These are phyloP conservation scores for Cutaneotrichosporon sp. DNA, from an alignment of 1,284 basidiomycete genomes.

Conservation along the genomic window DNA sequence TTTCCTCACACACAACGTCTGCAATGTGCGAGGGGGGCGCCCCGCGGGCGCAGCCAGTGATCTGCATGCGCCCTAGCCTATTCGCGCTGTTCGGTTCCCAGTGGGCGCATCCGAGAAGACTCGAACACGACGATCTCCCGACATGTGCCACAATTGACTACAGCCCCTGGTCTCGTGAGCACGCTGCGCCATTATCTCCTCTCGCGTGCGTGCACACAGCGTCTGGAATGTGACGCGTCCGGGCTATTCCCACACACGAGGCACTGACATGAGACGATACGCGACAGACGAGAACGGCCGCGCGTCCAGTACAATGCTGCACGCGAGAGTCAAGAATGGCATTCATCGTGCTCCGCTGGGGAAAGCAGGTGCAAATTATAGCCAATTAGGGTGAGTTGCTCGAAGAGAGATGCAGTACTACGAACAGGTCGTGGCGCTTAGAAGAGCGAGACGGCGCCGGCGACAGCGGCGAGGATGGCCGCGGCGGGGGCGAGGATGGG, in stretches of 20 bases:
- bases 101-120: no score
- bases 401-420: neutral
- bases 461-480: slow-evolving; percentile 12
- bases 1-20: no score
- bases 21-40: no score
- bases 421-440: slow-evolving; percentile 7
- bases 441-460: slow-evolving; percentile 9
- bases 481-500: slow-evolving; percentile 29
- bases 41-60: no score
- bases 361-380: slow-evolving; percentile 14
- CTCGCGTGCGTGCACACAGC: no score
- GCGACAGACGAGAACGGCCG: neutral
- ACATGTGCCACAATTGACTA: no score
- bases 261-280: neutral
- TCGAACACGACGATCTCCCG: no score
- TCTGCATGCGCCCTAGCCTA: no score
- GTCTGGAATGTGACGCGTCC: no score
- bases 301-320: neutral
- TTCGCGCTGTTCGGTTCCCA: no score
- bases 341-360: neutral
- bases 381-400: slow-evolving; percentile 8
- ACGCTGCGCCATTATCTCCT: no score
- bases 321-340: slow-evolving; percentile 1
- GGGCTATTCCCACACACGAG: neutral
- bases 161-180: no score